Evolutionary conservation across 768 basidiomycete species (phyloP).

Genomic region (Serendipita sp.): DNA sequence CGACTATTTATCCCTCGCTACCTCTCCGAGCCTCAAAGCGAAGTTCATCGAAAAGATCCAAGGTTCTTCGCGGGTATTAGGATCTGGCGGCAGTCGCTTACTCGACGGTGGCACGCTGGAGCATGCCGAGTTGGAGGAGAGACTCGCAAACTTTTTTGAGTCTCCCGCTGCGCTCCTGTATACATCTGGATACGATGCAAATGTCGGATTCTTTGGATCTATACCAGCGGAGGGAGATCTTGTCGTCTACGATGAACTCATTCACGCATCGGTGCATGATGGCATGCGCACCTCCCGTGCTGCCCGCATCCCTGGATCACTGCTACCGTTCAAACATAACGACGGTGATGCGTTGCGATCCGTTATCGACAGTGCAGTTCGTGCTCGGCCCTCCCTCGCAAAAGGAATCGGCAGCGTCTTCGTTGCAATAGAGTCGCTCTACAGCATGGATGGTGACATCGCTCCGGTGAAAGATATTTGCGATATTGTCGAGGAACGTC

Average conservation of each 20-base stretch:
- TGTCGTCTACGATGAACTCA: constrained; percentile 69
- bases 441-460: constrained; percentile 94
- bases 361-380: constrained; percentile 7
- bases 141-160: constrained; percentile 48
- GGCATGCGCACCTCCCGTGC: constrained; percentile 60
- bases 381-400: constrained; percentile 23
- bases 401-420: constrained; percentile 41
- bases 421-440: constrained; percentile 75
- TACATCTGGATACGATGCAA: constrained; percentile 90
- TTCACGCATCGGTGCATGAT: constrained; percentile 86
- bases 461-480: constrained; percentile 57
- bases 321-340: constrained; percentile 57
- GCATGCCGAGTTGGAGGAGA: constrained; percentile 56
- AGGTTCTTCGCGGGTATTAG: constrained; percentile 41
- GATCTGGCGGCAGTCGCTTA: constrained; percentile 77
- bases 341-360: constrained; percentile 24
- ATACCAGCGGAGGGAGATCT: constrained; percentile 66
- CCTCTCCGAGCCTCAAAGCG: constrained; percentile 37
- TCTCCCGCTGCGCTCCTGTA: constrained; percentile 60
- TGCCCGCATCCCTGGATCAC: constrained; percentile 16
- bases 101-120: constrained; percentile 53
- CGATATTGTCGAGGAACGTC: constrained; percentile 39
- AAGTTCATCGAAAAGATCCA: constrained; percentile 42
- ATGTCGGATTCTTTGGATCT: constrained; percentile 69
- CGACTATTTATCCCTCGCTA: constrained; percentile 77